Base-by-base conservation (phyloP, 768 basidiomycete species). In the Panus rudis region DNA sequence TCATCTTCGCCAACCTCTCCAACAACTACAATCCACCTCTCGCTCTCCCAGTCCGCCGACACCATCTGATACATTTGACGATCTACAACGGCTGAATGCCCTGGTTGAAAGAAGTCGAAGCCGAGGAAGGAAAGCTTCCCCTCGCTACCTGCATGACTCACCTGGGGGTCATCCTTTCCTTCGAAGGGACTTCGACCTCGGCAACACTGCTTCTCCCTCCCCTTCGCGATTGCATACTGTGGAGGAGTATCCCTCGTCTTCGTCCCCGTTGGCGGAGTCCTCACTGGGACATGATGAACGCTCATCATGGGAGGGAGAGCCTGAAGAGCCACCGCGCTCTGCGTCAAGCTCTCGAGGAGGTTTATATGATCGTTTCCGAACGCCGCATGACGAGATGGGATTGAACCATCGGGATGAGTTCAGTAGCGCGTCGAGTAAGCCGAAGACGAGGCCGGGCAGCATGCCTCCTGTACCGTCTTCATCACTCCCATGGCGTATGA, bases 41-140 rank as follows among this genome's bases (percentile, higher is more conserved):
- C 69, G 73, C 16, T 76, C 73, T 4, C 62, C 67, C 6, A 75
- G 73, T 55, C 73, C 73, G 1, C 51, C 61, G 6, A 78, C 76
- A 0, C 78, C 78, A 2, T 33, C 49, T 3, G 60, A 58, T 25
- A 41, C 42, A 8, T 45, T 46, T 16, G 28, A 46, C 12, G 53
- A 51, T 3, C 25, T 34, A 8, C 20, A 32, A 12, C n/a, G n/a
- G n/a, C n/a, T n/a, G n/a, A n/a, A n/a, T n/a, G n/a, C n/a, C n/a
- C n/a, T n/a, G n/a, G n/a, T n/a, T n/a, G n/a, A n/a, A n/a, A n/a
- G n/a, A n/a, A n/a, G n/a, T n/a, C n/a, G n/a, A n/a, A 25, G 46
- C 19, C 56, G 51, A 14, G 51, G 49, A 1, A 44, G 45, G 31
- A 54, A 54, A 41, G 23, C 50, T 8, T 45, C 54, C 1, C 44